These are phyloP conservation scores for Penstemon eatonii DNA, from an alignment of 257 asterid genomes.

Conservation along the genomic window DNA sequence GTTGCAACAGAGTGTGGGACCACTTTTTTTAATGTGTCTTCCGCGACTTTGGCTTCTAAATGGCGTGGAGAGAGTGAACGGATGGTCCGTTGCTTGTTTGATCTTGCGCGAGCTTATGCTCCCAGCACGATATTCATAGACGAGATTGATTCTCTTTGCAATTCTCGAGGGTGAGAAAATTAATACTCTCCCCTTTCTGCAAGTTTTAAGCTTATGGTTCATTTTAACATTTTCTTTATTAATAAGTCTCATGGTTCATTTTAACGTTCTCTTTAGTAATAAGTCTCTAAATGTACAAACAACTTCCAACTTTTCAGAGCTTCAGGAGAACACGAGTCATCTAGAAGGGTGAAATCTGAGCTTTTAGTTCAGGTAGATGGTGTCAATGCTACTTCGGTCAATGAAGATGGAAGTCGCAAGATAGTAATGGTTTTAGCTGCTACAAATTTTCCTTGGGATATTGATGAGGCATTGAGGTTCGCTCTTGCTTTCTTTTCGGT, in stretches of 20 bases:
- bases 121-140: slow-evolving; percentile 98
- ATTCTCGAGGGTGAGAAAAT: slow-evolving; percentile 85
- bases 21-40: slow-evolving; percentile 94
- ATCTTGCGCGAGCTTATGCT: slow-evolving; percentile 98
- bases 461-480: slow-evolving; percentile 95
- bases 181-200: background rate
- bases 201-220: background rate
- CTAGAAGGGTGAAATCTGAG: slow-evolving; percentile 92
- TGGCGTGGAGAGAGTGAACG: slow-evolving; percentile 99
- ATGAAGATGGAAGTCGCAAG: slow-evolving; percentile 92
- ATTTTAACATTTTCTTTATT: background rate
- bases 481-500: slow-evolving; percentile 16
- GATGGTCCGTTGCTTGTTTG: slow-evolving; percentile 98
- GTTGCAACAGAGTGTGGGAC: slow-evolving; percentile 99
- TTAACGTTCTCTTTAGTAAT: slow-evolving; percentile 12
- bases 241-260: background rate
- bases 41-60: slow-evolving; percentile 98
- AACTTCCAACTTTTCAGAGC: slow-evolving; percentile 50
- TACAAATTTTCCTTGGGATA: slow-evolving; percentile 98
- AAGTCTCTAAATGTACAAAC: slow-evolving; percentile 19
- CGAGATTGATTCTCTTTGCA: slow-evolving; percentile 99
- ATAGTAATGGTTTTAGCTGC: slow-evolving; percentile 99
- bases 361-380: slow-evolving; percentile 96
- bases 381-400: slow-evolving; percentile 73
- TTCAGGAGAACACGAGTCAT: slow-evolving; percentile 97